Conservation (phyloP, 768 basidiomycete species). For the Pleurotus cornucopiae region DNA sequence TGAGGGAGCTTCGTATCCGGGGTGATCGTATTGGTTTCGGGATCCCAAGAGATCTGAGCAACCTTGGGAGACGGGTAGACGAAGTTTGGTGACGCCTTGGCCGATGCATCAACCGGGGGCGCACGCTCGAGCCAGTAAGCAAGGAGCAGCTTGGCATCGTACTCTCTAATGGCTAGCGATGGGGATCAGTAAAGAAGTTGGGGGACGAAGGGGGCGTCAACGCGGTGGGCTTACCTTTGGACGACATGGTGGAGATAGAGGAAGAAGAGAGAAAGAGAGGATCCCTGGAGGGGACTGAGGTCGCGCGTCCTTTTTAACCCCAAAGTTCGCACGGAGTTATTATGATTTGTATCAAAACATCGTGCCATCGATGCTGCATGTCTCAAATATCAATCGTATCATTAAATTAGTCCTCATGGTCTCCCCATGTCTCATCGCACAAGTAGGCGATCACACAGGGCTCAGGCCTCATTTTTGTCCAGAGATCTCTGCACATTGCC, state of each 20-base stretch:
- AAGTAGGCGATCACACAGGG: too few species aligned
- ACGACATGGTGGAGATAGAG: constrained; percentile 3
- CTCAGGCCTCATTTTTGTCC: too few species aligned
- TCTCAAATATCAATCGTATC: too few species aligned
- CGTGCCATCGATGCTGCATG: background rate
- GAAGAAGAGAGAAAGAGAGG: background rate
- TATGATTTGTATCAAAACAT: background rate
- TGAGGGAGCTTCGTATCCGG: constrained; percentile 55
- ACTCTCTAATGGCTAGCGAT: constrained; percentile 76
- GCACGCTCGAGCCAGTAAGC: constrained; percentile 97
- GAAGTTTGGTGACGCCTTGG: constrained; percentile 52
- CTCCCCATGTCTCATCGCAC: too few species aligned
- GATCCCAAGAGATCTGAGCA: constrained; percentile 86
- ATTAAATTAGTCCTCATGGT: too few species aligned
- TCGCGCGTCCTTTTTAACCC: background rate
- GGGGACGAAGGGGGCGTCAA: background rate
- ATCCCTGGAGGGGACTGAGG: background rate
- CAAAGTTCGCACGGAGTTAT: constrained; percentile 3
- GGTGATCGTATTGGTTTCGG: constrained; percentile 54
- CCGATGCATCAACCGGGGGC: constrained; percentile 68
- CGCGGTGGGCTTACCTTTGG: constrained; percentile 5
- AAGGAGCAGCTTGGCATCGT: constrained; percentile 96
- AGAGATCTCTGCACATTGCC: too few species aligned
- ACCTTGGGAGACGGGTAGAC: constrained; percentile 67
- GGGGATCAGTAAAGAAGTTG: background rate